A percentile compares a stretch with the other conserved stretches of the same genome.
These are phyloP conservation scores for Pseudoneurospora amorphoporcata DNA, from an alignment of 495 filamentous ascomycete species.

Conservation along the genomic window DNA sequence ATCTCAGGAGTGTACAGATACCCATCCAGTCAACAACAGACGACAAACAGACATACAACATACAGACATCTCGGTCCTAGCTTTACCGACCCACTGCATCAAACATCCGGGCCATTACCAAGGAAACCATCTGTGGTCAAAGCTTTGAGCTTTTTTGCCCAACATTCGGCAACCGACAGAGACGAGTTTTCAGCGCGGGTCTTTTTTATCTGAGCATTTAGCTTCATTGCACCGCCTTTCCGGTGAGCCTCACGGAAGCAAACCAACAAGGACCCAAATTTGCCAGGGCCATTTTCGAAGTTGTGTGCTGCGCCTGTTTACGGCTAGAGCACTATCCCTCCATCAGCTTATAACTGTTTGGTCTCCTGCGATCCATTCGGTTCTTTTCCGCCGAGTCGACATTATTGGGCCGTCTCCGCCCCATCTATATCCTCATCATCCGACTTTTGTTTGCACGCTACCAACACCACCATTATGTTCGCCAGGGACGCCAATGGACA, in stretches of 20 bases:
- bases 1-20: not conserved
- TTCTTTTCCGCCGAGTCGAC: not conserved
- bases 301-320: not conserved
- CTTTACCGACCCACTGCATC: not conserved
- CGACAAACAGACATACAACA: not conserved
- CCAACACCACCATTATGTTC: conserved; percentile 30
- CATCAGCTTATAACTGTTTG: not conserved
- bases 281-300: not conserved
- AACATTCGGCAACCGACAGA: not conserved
- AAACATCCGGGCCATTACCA: not conserved
- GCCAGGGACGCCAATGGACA: conserved; percentile 39
- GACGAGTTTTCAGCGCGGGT: not conserved
- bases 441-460: not conserved
- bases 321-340: not conserved
- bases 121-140: not conserved
- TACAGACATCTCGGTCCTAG: not conserved
- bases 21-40: not conserved
- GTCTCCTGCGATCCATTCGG: not conserved
- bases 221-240: not conserved
- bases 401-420: not conserved
- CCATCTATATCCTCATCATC: not conserved
- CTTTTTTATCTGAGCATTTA: not conserved
- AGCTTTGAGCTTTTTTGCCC: not conserved
- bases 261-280: not conserved
- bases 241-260: not conserved